phyloP scores from a whole-genome alignment of 805 yeast genomes.

The Candida silvicultrix region DNA sequence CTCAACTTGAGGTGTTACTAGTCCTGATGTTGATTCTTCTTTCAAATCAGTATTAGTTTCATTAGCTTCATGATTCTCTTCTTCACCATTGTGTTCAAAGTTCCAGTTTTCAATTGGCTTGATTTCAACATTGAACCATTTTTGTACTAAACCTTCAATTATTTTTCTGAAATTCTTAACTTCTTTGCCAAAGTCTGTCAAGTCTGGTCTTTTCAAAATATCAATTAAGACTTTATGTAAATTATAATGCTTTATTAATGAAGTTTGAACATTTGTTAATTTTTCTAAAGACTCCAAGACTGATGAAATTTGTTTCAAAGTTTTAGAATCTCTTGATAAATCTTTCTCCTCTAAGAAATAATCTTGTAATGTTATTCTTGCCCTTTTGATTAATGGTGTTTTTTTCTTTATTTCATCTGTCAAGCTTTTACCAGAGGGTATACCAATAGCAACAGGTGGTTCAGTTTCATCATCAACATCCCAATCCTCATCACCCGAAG shows the following conservation, averaged over 20 bases:
- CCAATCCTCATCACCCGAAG: conserved; percentile 22
- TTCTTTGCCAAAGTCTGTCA: conserved; percentile 7
- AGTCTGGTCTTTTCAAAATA: conserved; percentile 31
- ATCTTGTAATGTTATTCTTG: conserved; percentile 23
- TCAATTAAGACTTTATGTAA: conserved; percentile 26
- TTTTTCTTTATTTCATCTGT: conserved; percentile 10
- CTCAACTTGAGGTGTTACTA: not conserved
- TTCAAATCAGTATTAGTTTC: not conserved
- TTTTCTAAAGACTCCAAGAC: conserved; percentile 19
- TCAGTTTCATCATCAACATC: conserved; percentile 13
- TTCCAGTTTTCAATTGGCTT: conserved; percentile 24
- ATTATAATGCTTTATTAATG: conserved; percentile 25
- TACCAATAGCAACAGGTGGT: conserved; percentile 13
- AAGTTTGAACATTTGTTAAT: conserved; percentile 19
- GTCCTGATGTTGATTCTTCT: not conserved
- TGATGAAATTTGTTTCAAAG: conserved; percentile 14
- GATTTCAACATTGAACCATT: conserved; percentile 23
- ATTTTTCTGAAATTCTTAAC: conserved; percentile 11
- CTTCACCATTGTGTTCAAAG: conserved; percentile 11
- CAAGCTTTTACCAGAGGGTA: conserved; percentile 12
- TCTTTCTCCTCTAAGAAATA: conserved; percentile 12
- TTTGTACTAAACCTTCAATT: conserved; percentile 11
- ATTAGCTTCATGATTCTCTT: conserved; percentile 8
- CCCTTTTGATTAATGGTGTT: conserved; percentile 18
- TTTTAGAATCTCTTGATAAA: conserved; percentile 2